Conservation (phyloP, 495 filamentous ascomycete genomes). For the Neurospora sp. region DNA sequence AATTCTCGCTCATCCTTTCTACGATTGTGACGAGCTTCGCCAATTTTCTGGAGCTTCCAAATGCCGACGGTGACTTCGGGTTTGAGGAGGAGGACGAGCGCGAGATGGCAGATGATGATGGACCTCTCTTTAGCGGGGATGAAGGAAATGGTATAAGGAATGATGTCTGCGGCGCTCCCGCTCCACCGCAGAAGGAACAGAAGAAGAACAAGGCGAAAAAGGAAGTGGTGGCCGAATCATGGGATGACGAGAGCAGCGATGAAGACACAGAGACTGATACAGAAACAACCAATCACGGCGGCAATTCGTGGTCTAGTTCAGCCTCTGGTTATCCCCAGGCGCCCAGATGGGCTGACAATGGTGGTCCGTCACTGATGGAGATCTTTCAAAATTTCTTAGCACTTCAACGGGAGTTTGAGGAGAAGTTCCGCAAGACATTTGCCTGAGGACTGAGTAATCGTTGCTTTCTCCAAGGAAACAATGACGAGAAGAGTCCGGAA, state of each 20-base stretch:
- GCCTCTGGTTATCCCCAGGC: background rate
- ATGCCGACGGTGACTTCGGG: slow-evolving; percentile 20
- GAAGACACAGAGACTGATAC: slow-evolving; percentile 6
- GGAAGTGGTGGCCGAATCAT: slow-evolving; percentile 20
- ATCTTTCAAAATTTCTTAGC: slow-evolving; percentile 46
- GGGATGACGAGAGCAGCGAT: slow-evolving; percentile 13
- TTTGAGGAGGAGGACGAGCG: background rate
- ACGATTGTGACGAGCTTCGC: slow-evolving; percentile 52
- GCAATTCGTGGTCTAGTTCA: background rate
- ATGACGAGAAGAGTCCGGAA: background rate
- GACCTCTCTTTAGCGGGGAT: slow-evolving; percentile 23
- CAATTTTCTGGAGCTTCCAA: slow-evolving; percentile 30
- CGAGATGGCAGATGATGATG: slow-evolving; percentile 30
- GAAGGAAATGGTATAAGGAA: background rate
- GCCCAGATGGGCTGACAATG: slow-evolving; percentile 5
- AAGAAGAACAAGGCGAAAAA: slow-evolving; percentile 6
- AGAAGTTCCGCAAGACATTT: slow-evolving; percentile 54
- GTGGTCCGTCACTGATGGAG: slow-evolving; percentile 40
- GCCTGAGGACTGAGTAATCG: slow-evolving; percentile 10
- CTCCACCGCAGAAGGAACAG: background rate
- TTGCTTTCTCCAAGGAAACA: background rate
- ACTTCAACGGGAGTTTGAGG: slow-evolving; percentile 52
- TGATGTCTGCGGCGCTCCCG: background rate
- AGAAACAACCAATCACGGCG: slow-evolving; percentile 7
- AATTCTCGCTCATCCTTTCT: slow-evolving; percentile 60